Base-by-base conservation (phyloP, 768 basidiomycete genomes). In the Rhizopogon rudus region DNA sequence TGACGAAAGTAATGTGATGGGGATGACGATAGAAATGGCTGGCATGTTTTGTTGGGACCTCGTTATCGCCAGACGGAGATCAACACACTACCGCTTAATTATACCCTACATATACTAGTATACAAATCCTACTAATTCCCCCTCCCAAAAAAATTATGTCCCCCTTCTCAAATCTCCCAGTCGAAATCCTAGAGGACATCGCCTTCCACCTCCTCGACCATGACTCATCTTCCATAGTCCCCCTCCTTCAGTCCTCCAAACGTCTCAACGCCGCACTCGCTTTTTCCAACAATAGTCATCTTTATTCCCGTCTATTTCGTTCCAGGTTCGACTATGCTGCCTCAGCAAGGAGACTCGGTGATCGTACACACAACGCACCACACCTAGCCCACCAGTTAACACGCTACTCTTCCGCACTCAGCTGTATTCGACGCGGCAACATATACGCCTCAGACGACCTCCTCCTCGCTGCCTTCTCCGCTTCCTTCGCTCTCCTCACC, bases 271-370 rank as follows among this genome's bases (percentile, higher is more conserved):
- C 48, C 33, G 51, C 60, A 1, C 76, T 86, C 60, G 52, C 55
- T 8, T 51, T 44, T 14, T 52, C 33, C 5, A 53, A 59, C 0
- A 60, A 67, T 51, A 48, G 48, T 22, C 67, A 72, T 20, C 77
- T 89, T 52, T 81, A 79, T 58, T 75, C 81, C 0, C 68, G 73
- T 33, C 75, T 90, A 6, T 88, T 82, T 62, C 71, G 71, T 13
- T 54, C 65, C 64, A 79, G 75, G 63, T 89, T 88, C 71, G 87
- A 89, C 65, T 50, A 59, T 2, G 67, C 68, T 25, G 81, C 87
- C 0, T 71, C 81, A 42, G 33, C 57, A 1, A 79, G 88, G 22
- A 76, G 89, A 42, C 76, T 85, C 55, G 66, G 69, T 14, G 70
- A 73, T 0, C 65, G 61, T 61, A 66, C 51, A 61, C 67, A 43